Evolutionary conservation across 2,329 filamentous ascomycete genomes (phyloP), one percentile per base, ranked within the genome.

Genomic region (Neonectria coccinea): DNA sequence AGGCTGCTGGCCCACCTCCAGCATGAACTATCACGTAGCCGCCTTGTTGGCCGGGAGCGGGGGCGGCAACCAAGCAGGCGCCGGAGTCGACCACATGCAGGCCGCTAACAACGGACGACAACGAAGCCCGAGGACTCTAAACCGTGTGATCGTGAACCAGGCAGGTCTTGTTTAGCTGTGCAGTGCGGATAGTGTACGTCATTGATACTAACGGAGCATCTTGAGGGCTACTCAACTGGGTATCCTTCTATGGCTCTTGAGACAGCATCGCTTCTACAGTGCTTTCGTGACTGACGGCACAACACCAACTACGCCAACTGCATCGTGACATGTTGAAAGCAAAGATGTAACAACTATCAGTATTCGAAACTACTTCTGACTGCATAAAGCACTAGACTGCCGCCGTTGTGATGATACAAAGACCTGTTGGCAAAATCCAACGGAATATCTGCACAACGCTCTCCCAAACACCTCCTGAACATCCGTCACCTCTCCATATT

Each of bases 391-490:
- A 51, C 9, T 31, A 41, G 5, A 33, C 29, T 31, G 27, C 47
- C 27, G 47, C 29, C 27, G 47, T n/a, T 33, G 47, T 51, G 47
- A 47, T 31, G 47, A 20, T 48, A 48, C 47, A 31, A 3, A 31
- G 9, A 31, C 47, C 47, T 18, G n/a, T 31, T 12, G 27, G 47
- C 47, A 51, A 31, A 33, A 10, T 18, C 27, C 44, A 51, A 33
- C 27, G 25, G 47, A 51, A 31, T 29, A 51, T 60, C 57, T 27
- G 44, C 58, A 50, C 42, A 48, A 33, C 41, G 27, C 27, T 33
- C 47, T 48, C 42, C 54, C 42, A 48, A 36, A 36, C 27, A 39
- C 10, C 29, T 27, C 41, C 20, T 25, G 25, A 25, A 25, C 25
- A 25, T 25, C 25, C 25, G 25, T 6, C 25, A 25, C 25, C 7